These are phyloP conservation scores for Chaetomium tenue DNA, from an alignment of 495 filamentous ascomycete species.

Conservation along the genomic window DNA sequence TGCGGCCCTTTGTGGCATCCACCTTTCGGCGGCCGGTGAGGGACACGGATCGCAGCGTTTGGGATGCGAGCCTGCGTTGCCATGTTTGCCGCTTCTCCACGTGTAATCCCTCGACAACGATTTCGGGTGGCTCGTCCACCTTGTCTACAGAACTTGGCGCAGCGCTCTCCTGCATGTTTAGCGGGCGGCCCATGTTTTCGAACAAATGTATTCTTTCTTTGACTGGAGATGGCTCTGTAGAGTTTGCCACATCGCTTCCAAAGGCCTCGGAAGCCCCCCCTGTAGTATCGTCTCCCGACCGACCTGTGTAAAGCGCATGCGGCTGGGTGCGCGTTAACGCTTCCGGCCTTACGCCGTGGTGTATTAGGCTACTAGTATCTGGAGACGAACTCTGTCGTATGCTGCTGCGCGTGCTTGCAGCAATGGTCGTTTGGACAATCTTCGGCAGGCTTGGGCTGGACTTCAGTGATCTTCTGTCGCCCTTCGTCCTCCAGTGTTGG, in stretches of 20 bases:
- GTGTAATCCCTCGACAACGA: too few species aligned
- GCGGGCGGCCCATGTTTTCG: conserved; percentile 30
- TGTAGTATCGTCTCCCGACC: too few species aligned
- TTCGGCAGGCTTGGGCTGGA: conserved; percentile 26
- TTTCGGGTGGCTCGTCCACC: neutral
- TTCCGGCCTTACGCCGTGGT: neutral
- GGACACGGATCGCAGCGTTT: too few species aligned
- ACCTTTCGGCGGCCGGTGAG: too few species aligned
- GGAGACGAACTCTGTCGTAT: conserved; percentile 7
- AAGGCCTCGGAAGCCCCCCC: too few species aligned
- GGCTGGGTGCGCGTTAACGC: neutral
- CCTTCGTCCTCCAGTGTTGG: conserved; percentile 8
- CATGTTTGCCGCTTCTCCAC: too few species aligned
- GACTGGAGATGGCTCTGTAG: conserved; percentile 34
- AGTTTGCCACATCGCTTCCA: neutral
- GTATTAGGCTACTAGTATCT: neutral
- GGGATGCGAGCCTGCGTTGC: too few species aligned
- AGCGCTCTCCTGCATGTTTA: neutral
- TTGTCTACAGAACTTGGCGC: neutral
- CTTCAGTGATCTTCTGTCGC: conserved; percentile 15
- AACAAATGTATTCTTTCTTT: conserved; percentile 39
- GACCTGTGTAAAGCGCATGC: neutral
- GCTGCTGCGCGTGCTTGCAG: conserved; percentile 18
- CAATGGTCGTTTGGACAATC: conserved; percentile 25
- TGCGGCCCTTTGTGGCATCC: too few species aligned